Evolutionary conservation across 192 early-diverging fungal genomes (phyloP), one percentile per base, ranked within the genome.

Genomic region (Spizellomyces sp.): DNA sequence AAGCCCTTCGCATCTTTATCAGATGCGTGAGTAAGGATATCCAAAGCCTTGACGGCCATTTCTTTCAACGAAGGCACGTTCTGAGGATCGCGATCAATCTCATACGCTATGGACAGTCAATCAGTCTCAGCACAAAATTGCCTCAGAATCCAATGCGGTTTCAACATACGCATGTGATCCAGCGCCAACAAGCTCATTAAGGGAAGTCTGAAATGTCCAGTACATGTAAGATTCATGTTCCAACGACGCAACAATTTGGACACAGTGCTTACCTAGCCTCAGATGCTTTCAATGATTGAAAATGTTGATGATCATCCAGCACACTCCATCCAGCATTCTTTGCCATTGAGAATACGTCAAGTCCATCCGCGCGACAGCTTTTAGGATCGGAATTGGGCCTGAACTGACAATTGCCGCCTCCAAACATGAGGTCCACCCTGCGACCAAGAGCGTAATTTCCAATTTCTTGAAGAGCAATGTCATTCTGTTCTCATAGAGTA

Each of bases 351-450:
- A 90, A 76, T 45, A 94, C 69, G 70, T 98, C 85, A 9, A 87
- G 76, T 27, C 86, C 73, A 77, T 99, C 97, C 5, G 27, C 15
- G 41, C 97, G 86, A 76, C 96, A 98, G 78, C 92, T 90, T 22
- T 76, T 75, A 10, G 80, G 59, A 5, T 77, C 79, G 10, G 80
- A 74, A 64, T 90, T 83, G 46, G 94, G 91, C 62, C 91, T 75
- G 82, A 97, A 99, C 70, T 91, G 91, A 81, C 97, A 98, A 8
- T 75, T 78, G 9, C 97, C 97, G 43, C 96, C 95, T 54, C 94
- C 95, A 77, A 98, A 87, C 87, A 95, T 88, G 47, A 98, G 71
- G 79, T 99, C 95, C 8, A 92, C 89, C 44, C 83, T 80, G 3
- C 90, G 82, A 17, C 94, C 95, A 7, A 97, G 83, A 22, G 89